These are phyloP conservation scores for Colletotrichum spinosum DNA, from an alignment of 2,329 filamentous ascomycete genomes.

Conservation along the genomic window DNA sequence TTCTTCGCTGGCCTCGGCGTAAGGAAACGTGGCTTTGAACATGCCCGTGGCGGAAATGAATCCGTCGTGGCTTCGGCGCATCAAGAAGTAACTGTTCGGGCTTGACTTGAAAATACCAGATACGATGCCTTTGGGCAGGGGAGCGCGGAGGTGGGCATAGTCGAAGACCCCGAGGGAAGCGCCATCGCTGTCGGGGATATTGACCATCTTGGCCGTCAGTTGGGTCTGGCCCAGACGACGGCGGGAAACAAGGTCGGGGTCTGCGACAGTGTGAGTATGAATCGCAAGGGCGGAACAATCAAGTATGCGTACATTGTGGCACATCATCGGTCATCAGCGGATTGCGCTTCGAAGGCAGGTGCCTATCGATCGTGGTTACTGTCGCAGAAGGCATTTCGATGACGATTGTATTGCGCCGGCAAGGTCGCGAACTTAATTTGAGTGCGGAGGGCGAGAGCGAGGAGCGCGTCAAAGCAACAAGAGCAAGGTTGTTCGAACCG, in stretches of 20 bases:
- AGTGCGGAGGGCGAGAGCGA: slow-evolving; percentile 18
- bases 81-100: slow-evolving; percentile 95
- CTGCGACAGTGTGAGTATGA: slow-evolving; percentile 54
- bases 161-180: slow-evolving; percentile 87
- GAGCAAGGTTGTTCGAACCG: slow-evolving; percentile 8
- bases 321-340: slow-evolving; percentile 74
- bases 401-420: slow-evolving; percentile 15
- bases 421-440: slow-evolving; percentile 17
- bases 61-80: slow-evolving; percentile 88
- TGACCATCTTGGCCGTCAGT: slow-evolving; percentile 83
- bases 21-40: slow-evolving; percentile 92
- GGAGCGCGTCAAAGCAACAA: slow-evolving; percentile 11
- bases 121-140: slow-evolving; percentile 88
- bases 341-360: slow-evolving; percentile 72
- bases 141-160: slow-evolving; percentile 94
- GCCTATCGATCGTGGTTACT: slow-evolving; percentile 51
- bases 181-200: slow-evolving; percentile 78
- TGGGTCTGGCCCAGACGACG: slow-evolving; percentile 94
- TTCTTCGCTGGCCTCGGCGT: slow-evolving; percentile 78
- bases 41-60: slow-evolving; percentile 89
- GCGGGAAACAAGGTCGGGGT: slow-evolving; percentile 80
- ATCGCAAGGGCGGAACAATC: slow-evolving; percentile 36
- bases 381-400: slow-evolving; percentile 46
- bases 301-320: slow-evolving; percentile 66
- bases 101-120: slow-evolving; percentile 93